phyloP scores from a whole-genome alignment of 2,329 filamentous ascomycete genomes.

The Colletotrichum brevisporum region DNA sequence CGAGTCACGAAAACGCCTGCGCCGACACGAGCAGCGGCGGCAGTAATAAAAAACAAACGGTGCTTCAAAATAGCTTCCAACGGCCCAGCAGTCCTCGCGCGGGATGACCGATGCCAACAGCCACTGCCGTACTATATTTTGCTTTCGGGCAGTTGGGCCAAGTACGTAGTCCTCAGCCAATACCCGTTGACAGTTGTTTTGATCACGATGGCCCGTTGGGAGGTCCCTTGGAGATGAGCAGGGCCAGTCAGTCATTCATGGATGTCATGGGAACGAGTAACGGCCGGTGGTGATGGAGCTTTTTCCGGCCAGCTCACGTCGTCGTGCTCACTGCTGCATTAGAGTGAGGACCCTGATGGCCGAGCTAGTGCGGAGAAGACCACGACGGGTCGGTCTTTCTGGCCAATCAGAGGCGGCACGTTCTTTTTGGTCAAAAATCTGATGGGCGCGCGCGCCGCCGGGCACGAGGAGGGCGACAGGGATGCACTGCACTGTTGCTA shows the following conservation, averaged over 20 bases:
- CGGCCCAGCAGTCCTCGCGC: neutral
- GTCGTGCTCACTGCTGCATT: neutral
- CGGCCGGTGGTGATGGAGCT: neutral
- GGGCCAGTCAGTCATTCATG: neutral
- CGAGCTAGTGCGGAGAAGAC: conserved; percentile 35
- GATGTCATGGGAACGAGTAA: neutral
- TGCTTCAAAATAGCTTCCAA: neutral
- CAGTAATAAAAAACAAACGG: neutral
- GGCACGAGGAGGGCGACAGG: conserved; percentile 18
- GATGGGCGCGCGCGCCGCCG: conserved; percentile 1
- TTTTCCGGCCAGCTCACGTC: neutral
- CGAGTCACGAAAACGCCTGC: neutral
- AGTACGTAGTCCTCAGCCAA: too few relatives aligned
- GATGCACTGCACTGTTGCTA: conserved; percentile 20
- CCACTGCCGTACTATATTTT: neutral
- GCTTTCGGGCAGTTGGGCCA: neutral
- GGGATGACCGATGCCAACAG: neutral
- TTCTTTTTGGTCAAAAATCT: conserved; percentile 4
- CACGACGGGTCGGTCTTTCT: conserved; percentile 21
- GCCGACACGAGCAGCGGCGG: neutral
- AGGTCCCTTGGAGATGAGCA: too few relatives aligned
- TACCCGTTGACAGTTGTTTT: too few relatives aligned
- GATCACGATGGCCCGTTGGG: too few relatives aligned
- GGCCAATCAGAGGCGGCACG: conserved; percentile 20
- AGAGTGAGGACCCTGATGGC: conserved; percentile 37